Evolutionary conservation across 2,329 filamentous ascomycete species (phyloP).

Genomic region (Biscogniauxia marginata): DNA sequence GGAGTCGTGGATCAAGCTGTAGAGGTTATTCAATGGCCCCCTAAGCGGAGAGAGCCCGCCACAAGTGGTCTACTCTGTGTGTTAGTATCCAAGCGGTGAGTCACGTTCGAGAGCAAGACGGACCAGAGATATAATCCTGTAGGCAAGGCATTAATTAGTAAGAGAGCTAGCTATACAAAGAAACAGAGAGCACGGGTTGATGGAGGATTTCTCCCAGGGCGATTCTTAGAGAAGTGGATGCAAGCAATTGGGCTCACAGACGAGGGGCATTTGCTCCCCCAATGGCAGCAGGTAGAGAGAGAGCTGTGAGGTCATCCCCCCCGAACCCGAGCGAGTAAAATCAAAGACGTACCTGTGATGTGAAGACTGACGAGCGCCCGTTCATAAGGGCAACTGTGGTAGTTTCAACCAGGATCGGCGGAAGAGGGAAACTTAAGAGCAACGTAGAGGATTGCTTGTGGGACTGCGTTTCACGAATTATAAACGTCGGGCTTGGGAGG

Average conservation of each 20-base stretch:
- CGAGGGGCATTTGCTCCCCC: background rate
- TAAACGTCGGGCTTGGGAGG: background rate
- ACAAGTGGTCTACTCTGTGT: conserved; percentile 47
- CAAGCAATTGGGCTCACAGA: background rate
- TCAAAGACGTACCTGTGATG: conserved; percentile 69
- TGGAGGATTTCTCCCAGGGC: background rate
- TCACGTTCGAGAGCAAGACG: conserved; percentile 37
- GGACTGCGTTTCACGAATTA: conserved; percentile 3
- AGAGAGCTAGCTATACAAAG: conserved; percentile 13
- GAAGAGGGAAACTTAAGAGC: conserved; percentile 14
- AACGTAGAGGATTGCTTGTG: conserved; percentile 13
- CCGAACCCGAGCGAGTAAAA: background rate
- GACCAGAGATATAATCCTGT: conserved; percentile 77
- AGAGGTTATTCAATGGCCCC: conserved; percentile 34
- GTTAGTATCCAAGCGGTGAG: conserved; percentile 45
- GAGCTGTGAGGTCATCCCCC: conserved; percentile 23
- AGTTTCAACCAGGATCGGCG: conserved; percentile 21
- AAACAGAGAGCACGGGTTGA: background rate
- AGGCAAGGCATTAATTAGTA: conserved; percentile 48
- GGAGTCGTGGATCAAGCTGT: conserved; percentile 14
- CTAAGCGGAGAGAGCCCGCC: conserved; percentile 51
- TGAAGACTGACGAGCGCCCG: conserved; percentile 81
- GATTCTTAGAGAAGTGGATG: conserved; percentile 1
- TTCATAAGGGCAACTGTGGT: conserved; percentile 72
- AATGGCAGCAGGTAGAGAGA: conserved; percentile 2